These are phyloP conservation scores for Tillandsia fasciculata DNA, from an alignment of 176 grass and related monocot species.

Conservation along the genomic window DNA sequence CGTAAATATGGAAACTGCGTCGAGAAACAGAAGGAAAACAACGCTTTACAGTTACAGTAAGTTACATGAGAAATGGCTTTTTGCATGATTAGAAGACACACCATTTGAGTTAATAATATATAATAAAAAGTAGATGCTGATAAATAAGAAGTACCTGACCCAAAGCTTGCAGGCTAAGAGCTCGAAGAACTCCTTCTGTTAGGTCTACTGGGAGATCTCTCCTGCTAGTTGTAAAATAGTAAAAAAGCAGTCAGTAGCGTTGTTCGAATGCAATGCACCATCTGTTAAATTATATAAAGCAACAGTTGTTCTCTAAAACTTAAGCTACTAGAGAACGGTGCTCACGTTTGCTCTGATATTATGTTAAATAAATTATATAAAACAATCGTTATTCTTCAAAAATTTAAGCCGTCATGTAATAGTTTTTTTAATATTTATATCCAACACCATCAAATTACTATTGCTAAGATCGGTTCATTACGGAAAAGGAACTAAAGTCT, in stretches of 20 bases:
- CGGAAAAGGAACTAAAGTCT: slow-evolving; percentile 14
- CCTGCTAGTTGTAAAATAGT: slow-evolving; percentile 44
- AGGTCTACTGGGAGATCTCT: slow-evolving; percentile 87
- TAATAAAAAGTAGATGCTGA: slow-evolving; percentile 1
- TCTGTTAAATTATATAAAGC: too few species aligned
- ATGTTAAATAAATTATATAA: slow-evolving; percentile 4
- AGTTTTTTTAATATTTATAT: too few species aligned
- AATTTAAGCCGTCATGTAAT: too few species aligned
- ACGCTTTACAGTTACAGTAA: background rate
- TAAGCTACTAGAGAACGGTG: too few species aligned
- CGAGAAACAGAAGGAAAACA: background rate
- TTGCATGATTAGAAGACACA: background rate
- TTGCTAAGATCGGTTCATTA: background rate
- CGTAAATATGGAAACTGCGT: background rate
- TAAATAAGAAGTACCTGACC: slow-evolving; percentile 51
- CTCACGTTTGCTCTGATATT: background rate
- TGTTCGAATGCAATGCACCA: too few species aligned
- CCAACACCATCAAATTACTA: too few species aligned
- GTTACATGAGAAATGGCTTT: background rate
- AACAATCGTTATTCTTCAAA: background rate
- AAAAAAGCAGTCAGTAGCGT: background rate
- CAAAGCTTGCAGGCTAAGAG: slow-evolving; percentile 72
- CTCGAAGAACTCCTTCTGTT: slow-evolving; percentile 62
- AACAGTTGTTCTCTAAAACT: too few species aligned
- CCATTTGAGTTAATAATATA: background rate